Evolutionary conservation across 164 flowering plant species (phyloP).

Genomic region (Umbilicus rupestris): DNA sequence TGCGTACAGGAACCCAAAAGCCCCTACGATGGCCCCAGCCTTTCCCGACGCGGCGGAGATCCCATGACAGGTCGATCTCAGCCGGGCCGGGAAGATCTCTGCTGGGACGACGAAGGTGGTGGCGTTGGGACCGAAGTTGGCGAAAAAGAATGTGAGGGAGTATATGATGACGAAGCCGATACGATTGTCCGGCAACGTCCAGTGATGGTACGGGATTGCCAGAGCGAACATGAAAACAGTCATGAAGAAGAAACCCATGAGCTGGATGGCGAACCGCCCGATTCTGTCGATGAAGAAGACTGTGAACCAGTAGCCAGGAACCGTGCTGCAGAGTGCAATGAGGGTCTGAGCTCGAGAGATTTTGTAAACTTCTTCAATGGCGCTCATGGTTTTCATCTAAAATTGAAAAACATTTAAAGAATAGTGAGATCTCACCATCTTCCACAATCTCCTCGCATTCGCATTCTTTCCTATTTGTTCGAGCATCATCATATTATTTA

Average conservation of each 20-base stretch:
- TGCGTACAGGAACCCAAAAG: neutral
- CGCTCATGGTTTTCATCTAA: neutral
- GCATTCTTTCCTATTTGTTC: too few relatives aligned
- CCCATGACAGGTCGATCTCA: slow-evolving; percentile 1
- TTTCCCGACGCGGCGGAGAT: neutral
- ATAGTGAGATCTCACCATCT: too few relatives aligned
- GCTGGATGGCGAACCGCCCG: neutral
- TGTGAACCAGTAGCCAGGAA: neutral
- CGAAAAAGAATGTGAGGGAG: neutral
- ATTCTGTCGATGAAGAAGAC: neutral
- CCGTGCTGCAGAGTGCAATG: neutral
- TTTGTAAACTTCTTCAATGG: neutral
- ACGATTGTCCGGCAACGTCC: neutral
- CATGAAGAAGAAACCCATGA: too few relatives aligned
- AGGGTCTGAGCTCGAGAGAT: neutral
- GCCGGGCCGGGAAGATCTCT: neutral
- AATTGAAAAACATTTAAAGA: too few relatives aligned
- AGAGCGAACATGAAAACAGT: too few relatives aligned
- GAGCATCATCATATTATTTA: too few relatives aligned
- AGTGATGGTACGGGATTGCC: neutral
- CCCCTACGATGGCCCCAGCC: slow-evolving; percentile 2
- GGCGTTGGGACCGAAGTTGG: neutral
- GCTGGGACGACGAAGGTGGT: slow-evolving; percentile 3
- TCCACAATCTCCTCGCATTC: too few relatives aligned
- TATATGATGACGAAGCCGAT: neutral